Evolutionary conservation across 257 asterid genomes (phyloP), one percentile per base, ranked within the genome.

Genomic region (Nicotiana tomentosiformis): DNA sequence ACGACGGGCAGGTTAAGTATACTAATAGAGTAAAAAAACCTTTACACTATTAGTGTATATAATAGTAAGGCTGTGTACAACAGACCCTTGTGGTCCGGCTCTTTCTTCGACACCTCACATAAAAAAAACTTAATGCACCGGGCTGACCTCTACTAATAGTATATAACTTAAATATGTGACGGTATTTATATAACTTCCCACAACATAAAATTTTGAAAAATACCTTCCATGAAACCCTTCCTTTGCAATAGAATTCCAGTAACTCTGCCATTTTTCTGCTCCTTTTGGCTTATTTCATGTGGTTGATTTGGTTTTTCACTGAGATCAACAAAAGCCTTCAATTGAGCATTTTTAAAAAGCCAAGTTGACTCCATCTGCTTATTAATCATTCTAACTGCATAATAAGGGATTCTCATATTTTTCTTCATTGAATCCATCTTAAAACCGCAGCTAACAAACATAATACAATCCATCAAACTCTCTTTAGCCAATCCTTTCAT

Each of bases 341-440:
- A 53, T 78, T 82, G 88, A 23, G 92, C 92, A 68, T 58, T 78
- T 86, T 85, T 86, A 67, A 94, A 94, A 2, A 93, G 84, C 96
- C 98, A 94, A 4, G 96, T 89, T 20, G 92, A 79, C 0, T 92
- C 93, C 96, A 93, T 93, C 87, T 94, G 97, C 87, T 93, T 93
- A 88, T 86, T 85, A 74, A 94, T 92, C 97, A 94, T 93, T 67
- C 90, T 90, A 5, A 93, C 87, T 0, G 91, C 96, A 32, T 89
- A 80, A 33, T 88, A 84, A 1, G 97, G 96, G 66, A 94, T 70
- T 62, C 84, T 91, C 60, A 76, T 72, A 15, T 85, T 82, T 58
- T 80, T 76, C 35, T 66, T 83, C 74, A 26, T 79, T 15, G 15
- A 14, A 35, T 83, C 85, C 9, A 89, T 85, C 77, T 85, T 90